Evolutionary conservation across 192 early-diverging fungal species (phyloP), one percentile per base, ranked within the genome.

Genomic region (Linnemannia schmuckeri): DNA sequence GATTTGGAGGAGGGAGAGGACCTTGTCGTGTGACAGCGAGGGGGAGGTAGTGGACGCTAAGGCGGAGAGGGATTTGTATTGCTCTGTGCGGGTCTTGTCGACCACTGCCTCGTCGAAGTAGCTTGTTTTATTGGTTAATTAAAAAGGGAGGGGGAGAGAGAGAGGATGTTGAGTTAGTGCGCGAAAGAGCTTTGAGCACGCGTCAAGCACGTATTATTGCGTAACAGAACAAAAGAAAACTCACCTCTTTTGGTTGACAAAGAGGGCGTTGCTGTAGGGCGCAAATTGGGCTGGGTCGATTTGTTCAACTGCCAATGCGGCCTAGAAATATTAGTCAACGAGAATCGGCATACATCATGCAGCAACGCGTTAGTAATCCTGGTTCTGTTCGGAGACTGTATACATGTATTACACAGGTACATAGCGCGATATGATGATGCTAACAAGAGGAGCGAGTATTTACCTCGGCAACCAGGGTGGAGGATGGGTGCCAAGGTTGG

Each of bases 401-500:
- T 55, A 71, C 13, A 22, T 57, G 30, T 41, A 9, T 10, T 15
- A 12, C 12, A 46, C 44, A 30, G 33, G 3, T 66, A 66, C 61
- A 3, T 66, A 27, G 7, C n/a, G n/a, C 55, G 30, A 15, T 33
- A 15, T 66, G 12, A 12, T 33, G 3, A 17, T 20, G 22, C 7
- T n/a, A 30, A 27, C n/a, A 2, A 61, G 55, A 13, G 57, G 37
- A 40, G 27, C 40, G 35, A 17, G 12, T 27, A 27, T 63, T 83
- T 87, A 88, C 93, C 83, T 97, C 96, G 76, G 96, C 94, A 71
- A 96, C 83, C 40, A 96, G 75, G 6, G 94, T 94, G 2, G 94
- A 95, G 33, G 88, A 82, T 0, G 96, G 95, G 83, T 97, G 96
- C 96, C 96, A 97, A 1, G 95, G 94, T 76, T 97, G 96, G 68